Percentiles rank a stretch among this genome's conserved stretches.
These are phyloP conservation scores for Euclidium syriacum DNA, from an alignment of 345 rosid species.

Conservation along the genomic window DNA sequence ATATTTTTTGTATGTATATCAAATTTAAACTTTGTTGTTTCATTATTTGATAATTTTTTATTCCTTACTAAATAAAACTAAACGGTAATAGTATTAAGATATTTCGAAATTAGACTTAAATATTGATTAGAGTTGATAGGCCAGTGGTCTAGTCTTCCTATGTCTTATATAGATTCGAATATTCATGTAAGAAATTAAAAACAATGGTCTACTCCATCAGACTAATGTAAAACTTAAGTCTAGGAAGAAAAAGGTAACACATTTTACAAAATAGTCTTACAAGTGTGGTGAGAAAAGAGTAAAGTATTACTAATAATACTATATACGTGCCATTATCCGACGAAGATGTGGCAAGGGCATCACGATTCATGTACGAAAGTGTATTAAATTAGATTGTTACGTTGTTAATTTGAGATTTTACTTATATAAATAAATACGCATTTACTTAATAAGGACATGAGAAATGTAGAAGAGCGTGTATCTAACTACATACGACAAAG, in stretches of 20 bases:
- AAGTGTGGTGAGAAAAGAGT: too few species aligned
- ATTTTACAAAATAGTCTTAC: too few species aligned
- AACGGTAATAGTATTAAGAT: background rate
- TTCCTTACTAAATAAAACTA: background rate
- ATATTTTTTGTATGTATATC: too few species aligned
- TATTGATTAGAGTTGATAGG: background rate
- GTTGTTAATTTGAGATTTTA: background rate
- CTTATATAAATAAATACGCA: background rate
- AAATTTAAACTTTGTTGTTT: too few species aligned
- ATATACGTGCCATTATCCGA: conserved; percentile 17
- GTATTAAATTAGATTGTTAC: background rate
- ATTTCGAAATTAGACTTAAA: background rate
- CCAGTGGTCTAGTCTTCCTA: background rate
- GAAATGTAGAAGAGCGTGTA: conserved; percentile 21
- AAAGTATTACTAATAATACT: too few species aligned
- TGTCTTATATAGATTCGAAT: background rate
- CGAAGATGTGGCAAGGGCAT: conserved; percentile 22
- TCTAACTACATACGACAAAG: conserved; percentile 31
- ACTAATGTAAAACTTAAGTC: background rate
- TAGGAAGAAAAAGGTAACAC: too few species aligned
- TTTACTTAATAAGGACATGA: conserved; percentile 9
- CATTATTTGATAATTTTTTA: too few species aligned
- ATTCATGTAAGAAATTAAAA: background rate
- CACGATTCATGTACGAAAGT: conserved; percentile 14
- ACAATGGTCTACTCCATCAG: background rate